Evolutionary conservation across 2,329 filamentous ascomycete genomes (phyloP), one percentile per base, ranked within the genome.

Genomic region (Ophiostoma angusticollis): DNA sequence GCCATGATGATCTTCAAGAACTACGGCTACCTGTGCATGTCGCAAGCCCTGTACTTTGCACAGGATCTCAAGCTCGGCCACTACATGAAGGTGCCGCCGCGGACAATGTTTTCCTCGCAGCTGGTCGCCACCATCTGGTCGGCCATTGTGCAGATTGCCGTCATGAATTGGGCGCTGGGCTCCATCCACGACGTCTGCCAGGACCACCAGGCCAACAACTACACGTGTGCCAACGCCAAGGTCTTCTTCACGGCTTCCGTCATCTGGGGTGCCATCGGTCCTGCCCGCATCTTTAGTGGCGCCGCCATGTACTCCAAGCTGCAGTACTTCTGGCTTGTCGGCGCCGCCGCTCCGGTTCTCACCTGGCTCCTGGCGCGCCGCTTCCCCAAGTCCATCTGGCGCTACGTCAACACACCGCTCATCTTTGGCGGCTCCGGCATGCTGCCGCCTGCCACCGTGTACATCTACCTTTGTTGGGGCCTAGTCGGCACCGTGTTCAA

Each of bases 1-100:
- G 80, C 77, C 0, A 70, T 84, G 45, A 85, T 86, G 80, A 66
- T 84, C 13, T 77, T 77, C 58, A 76, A 77, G 55, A 76, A 71
- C 0, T 77, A 72, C 49, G 72, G 72, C 22, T 75, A 69, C 51
- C 72, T 76, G 44, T 75, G 71, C 38, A 75, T 75, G 71, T 72
- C 69, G 2, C 76, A 81, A 55, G 72, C 74, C 0, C 63, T 81
- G 27, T 69, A 64, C 47, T 82, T 82, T 51, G 65, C 74, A 9
- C 64, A 71, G 7, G 78, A 82, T 50, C 63, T 82, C 45, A 82
- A 82, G 51, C 74, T 80, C 31, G 78, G 74, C 5, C 79, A 83
- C 52, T 84, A 84, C 61, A 82, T 84, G 76, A 76, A 76, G 56
- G 73, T 75, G 9, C 77, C 78, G 0, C 77, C 75, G 12, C 64